Evolutionary conservation across 805 yeast species (phyloP), one percentile per base, ranked within the genome.

Genomic region (Yarrowia yakushimensis): DNA sequence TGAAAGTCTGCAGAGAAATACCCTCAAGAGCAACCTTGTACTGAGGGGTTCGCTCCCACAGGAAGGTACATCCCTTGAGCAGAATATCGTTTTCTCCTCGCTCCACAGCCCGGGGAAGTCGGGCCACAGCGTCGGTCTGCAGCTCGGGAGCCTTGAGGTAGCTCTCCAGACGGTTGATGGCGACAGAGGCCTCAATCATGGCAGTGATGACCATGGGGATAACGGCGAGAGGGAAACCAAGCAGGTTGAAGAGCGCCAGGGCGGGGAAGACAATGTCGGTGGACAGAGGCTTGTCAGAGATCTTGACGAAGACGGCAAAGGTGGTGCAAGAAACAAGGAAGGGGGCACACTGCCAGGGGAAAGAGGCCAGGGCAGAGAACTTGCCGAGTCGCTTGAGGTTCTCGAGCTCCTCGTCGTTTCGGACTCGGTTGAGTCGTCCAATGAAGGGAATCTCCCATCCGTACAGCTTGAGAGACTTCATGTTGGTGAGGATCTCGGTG

Each of bases 301-400:
- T 75, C 62, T 79, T 78, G 23, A 87, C 87, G 71, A 88, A 96
- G 15, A 87, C 79, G 4, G 89, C 97, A 78, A 94, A 94, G 0
- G 99, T 94, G 1, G 90, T 82, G 74, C 96, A 88, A 55, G 96
- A 87, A 30, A 94, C 99, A 67, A 96, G 77, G 71, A 88, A 89
- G 31, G 99, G 98, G 45, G 97, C 90, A 69, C 90, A 81, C 63
- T 83, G 86, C 85, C 96, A 94, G 89, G 83, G 61, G 79, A 93
- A 94, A 60, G 92, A 79, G 8, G 97, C 81, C 63, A 90, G 79
- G 2, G 97, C 96, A 28, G 97, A 91, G 74, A 90, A 88, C 66
- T 79, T 81, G 28, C 90, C 83, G 55, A 87, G 74, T 1, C 96
- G 92, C 69, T 82, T 82, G 74, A 94, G 80, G 68, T 88, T 92